Evolutionary conservation across 129 eudicot genomes (phyloP).

Genomic region (Flaveria robusta): DNA sequence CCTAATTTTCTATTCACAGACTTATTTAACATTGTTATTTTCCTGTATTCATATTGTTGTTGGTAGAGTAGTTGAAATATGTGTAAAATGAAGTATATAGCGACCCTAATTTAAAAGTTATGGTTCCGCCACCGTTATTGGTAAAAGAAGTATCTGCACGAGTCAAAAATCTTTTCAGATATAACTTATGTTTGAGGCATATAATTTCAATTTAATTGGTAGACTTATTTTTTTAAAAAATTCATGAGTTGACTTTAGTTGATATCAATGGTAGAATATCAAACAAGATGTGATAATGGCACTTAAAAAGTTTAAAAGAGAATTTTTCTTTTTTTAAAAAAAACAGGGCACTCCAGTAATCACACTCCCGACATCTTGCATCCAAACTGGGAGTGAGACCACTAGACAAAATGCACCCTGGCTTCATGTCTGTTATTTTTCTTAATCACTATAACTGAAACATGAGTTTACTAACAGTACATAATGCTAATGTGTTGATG

Average conservation of each 20-base stretch:
- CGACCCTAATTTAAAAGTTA: too few relatives aligned
- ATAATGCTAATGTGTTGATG: not conserved
- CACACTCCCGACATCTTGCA: slow-evolving; percentile 95
- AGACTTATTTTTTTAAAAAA: not conserved
- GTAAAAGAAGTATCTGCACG: not conserved
- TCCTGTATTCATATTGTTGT: too few relatives aligned
- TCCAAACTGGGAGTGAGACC: slow-evolving; percentile 99
- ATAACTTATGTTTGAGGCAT: slow-evolving; percentile 5
- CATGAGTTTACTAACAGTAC: not conserved
- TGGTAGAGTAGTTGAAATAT: too few relatives aligned
- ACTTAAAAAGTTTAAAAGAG: not conserved
- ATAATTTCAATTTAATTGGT: not conserved
- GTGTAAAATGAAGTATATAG: too few relatives aligned
- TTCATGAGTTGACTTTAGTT: slow-evolving; percentile 10
- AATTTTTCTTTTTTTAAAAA: not conserved
- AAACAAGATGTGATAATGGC: not conserved
- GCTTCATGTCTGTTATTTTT: not conserved
- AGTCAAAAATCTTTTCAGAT: not conserved
- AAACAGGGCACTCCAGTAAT: slow-evolving; percentile 84
- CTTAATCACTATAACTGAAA: too few relatives aligned
- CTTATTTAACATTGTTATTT: not conserved
- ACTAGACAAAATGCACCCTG: slow-evolving; percentile 88
- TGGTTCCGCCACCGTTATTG: not conserved
- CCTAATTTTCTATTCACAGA: not conserved
- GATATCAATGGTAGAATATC: slow-evolving; percentile 3